Conservation (phyloP, 805 yeast genomes). For the Metschnikowia similis region DNA sequence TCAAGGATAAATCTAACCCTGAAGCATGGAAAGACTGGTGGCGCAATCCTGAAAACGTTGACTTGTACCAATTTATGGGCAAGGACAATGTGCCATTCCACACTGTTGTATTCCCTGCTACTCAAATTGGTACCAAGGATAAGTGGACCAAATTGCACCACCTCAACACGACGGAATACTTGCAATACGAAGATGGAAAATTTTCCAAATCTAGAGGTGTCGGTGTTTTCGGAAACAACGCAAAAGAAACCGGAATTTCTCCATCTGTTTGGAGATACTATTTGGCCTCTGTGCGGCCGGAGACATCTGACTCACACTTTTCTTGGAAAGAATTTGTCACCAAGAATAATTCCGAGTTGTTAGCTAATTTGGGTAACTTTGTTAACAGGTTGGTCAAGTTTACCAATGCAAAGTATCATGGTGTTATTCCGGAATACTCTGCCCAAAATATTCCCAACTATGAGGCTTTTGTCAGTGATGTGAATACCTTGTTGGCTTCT, state of each 20-base stretch:
- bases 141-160: constrained; percentile 90
- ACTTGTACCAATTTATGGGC: constrained; percentile 97
- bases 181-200: constrained; percentile 97
- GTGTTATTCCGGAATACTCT: constrained; percentile 74
- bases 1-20: constrained; percentile 42
- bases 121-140: constrained; percentile 84
- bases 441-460: constrained; percentile 45
- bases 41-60: constrained; percentile 85
- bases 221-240: constrained; percentile 98
- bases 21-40: constrained; percentile 86
- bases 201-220: constrained; percentile 96
- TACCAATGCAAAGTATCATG: constrained; percentile 84
- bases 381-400: constrained; percentile 92
- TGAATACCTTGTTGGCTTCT: constrained; percentile 54
- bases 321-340: constrained; percentile 96
- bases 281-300: constrained; percentile 89
- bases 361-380: constrained; percentile 95
- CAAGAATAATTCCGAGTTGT: constrained; percentile 86
- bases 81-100: constrained; percentile 99
- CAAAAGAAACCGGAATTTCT: constrained; percentile 85
- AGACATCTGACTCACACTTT: constrained; percentile 91
- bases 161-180: constrained; percentile 89
- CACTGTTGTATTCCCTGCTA: constrained; percentile 94
- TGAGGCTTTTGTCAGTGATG: constrained; percentile 46
- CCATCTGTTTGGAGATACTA: constrained; percentile 98